phyloP scores from a whole-genome alignment of 2,329 filamentous ascomycete genomes.

The Claviceps maximensis region DNA sequence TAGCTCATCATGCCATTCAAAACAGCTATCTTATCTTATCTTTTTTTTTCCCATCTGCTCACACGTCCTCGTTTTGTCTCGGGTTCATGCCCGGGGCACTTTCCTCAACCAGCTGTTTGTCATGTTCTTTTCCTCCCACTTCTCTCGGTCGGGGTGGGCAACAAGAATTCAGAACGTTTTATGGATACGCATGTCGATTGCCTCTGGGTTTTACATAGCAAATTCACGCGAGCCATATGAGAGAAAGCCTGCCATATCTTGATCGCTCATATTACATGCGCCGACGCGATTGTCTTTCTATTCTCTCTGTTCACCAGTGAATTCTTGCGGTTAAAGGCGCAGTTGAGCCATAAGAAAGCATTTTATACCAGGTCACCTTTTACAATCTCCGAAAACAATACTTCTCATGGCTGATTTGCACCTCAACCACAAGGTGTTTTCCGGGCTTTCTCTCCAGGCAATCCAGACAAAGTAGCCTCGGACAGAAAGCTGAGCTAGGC shows the following conservation, averaged over 20 bases:
- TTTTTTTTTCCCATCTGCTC: background rate
- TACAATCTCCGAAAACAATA: background rate
- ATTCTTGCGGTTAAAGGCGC: background rate
- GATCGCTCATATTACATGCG: too few relatives aligned
- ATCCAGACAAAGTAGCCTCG: background rate
- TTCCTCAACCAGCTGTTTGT: background rate
- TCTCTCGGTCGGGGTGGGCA: background rate
- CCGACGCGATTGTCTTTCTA: background rate
- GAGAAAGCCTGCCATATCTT: too few relatives aligned
- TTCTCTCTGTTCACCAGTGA: background rate
- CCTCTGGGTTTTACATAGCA: too few relatives aligned
- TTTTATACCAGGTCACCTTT: background rate
- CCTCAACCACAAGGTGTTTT: background rate
- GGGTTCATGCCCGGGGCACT: background rate
- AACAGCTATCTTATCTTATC: constrained; percentile 1
- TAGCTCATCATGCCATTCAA: constrained; percentile 2
- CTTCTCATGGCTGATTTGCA: background rate
- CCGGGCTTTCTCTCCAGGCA: background rate
- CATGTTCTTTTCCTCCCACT: background rate
- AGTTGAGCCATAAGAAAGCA: too few relatives aligned
- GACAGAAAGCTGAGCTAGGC: background rate
- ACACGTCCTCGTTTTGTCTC: background rate
- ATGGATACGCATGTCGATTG: background rate
- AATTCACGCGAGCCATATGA: too few relatives aligned
- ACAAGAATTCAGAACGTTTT: too few relatives aligned